These are phyloP conservation scores for Raphidocelis subcapitata DNA, from an alignment of 139 green algal species.

Conservation along the genomic window DNA sequence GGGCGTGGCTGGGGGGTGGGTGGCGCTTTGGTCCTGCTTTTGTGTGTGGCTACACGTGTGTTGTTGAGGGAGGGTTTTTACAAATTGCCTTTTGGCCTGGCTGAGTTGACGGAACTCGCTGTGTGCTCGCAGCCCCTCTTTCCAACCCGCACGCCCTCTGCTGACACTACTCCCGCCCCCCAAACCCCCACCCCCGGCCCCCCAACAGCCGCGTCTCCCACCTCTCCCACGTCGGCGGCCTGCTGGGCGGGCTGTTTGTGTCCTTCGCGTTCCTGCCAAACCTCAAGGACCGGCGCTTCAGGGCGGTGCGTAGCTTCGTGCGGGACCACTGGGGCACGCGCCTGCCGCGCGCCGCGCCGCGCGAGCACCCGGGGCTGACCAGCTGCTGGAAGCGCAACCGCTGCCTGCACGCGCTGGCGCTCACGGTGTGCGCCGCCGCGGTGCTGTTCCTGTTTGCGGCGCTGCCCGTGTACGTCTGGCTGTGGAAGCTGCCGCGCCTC, in stretches of 20 bases:
- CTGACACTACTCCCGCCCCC: no score
- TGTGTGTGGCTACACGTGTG: background rate
- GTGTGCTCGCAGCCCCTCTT: no score
- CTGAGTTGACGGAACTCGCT: no score
- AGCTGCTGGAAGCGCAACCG: slow-evolving; percentile 15
- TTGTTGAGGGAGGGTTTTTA: background rate
- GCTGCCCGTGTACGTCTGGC: slow-evolving; percentile 34
- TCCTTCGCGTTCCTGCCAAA: slow-evolving; percentile 70
- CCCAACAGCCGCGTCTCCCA: slow-evolving; percentile 40
- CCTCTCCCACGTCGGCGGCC: slow-evolving; percentile 68
- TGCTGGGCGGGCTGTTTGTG: slow-evolving; percentile 64
- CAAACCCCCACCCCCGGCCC: no score
- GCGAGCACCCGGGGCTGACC: background rate
- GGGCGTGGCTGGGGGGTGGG: background rate
- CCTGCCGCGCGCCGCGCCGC: background rate
- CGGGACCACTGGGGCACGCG: background rate
- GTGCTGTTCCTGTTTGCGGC: slow-evolving; percentile 26
- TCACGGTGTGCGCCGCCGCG: slow-evolving; percentile 8
- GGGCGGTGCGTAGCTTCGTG: slow-evolving; percentile 25
- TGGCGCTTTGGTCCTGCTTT: slow-evolving; percentile 13
- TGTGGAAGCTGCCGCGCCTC: slow-evolving; percentile 7
- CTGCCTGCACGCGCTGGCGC: slow-evolving; percentile 12
- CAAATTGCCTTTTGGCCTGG: background rate
- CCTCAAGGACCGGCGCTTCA: slow-evolving; percentile 45
- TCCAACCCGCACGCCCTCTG: background rate